Conservation (phyloP, 2,329 filamentous ascomycete genomes). For the Xylariaceae sp. region DNA sequence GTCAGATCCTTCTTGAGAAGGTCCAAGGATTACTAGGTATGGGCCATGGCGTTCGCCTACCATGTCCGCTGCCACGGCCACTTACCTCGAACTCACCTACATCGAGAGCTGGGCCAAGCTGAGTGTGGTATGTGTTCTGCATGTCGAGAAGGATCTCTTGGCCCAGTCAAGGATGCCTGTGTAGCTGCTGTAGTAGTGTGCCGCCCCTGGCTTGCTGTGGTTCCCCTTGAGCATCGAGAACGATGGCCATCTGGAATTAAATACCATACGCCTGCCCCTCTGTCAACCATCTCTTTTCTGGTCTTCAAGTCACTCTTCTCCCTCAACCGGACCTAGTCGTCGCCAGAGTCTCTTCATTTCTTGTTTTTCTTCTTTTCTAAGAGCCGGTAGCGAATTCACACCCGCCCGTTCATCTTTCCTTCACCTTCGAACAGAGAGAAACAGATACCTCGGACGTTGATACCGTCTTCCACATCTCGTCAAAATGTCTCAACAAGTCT, state of each 20-base stretch:
- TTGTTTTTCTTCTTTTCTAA: too few species aligned
- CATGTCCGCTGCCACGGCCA: too few species aligned
- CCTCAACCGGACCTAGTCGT: slow-evolving; percentile 13
- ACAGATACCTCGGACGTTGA: slow-evolving; percentile 10
- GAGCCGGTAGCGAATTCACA: slow-evolving; percentile 12
- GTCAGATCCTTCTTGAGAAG: slow-evolving; percentile 17
- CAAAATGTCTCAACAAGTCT: slow-evolving; percentile 18
- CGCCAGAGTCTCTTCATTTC: slow-evolving; percentile 15
- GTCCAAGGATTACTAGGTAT: slow-evolving; percentile 20
- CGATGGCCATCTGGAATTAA: slow-evolving; percentile 16
- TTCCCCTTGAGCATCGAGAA: slow-evolving; percentile 6
- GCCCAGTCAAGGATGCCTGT: slow-evolving; percentile 9
- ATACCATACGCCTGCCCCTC: slow-evolving; percentile 17
- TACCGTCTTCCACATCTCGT: not conserved
- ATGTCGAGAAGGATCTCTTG: slow-evolving; percentile 4
- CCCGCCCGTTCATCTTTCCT: slow-evolving; percentile 5
- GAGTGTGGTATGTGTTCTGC: slow-evolving; percentile 2
- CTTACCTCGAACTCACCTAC: too few species aligned
- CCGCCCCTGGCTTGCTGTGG: not conserved
- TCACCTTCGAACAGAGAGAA: slow-evolving; percentile 6
- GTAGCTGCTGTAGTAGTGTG: too few species aligned
- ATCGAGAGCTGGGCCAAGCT: slow-evolving; percentile 13
- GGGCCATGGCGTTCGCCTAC: slow-evolving; percentile 8
- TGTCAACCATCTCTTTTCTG: not conserved
- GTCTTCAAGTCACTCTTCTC: slow-evolving; percentile 9